Evolutionary conservation across 2,329 filamentous ascomycete genomes (phyloP).

Genomic region (Xylariaceae sp.): DNA sequence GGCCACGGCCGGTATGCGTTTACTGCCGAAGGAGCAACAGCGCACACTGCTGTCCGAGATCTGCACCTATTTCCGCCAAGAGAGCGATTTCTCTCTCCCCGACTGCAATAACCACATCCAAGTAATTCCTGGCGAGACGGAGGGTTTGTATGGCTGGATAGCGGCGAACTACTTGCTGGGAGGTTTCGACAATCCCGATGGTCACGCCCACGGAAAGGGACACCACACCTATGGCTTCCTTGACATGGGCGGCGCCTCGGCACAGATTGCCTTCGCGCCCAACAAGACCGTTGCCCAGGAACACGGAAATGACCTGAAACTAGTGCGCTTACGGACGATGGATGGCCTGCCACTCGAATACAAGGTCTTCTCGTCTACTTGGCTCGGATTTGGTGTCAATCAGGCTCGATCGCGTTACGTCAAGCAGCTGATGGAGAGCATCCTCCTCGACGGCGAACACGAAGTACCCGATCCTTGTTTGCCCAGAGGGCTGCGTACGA

Average conservation of each 20-base stretch:
- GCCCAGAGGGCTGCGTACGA: constrained; percentile 69
- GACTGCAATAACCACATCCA: constrained; percentile 87
- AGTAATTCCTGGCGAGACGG: constrained; percentile 91
- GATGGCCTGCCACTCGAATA: constrained; percentile 76
- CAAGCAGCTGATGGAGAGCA: constrained; percentile 65
- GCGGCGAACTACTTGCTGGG: constrained; percentile 93
- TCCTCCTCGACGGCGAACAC: constrained; percentile 48
- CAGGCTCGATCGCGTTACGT: constrained; percentile 83
- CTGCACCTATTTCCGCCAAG: constrained; percentile 72
- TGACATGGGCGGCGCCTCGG: constrained; percentile 96
- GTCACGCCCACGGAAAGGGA: constrained; percentile 74
- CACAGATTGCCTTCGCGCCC: constrained; percentile 95
- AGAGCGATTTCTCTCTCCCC: constrained; percentile 78
- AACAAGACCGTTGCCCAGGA: constrained; percentile 86
- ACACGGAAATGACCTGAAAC: constrained; percentile 82
- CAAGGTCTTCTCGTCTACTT: constrained; percentile 89
- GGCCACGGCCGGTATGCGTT: constrained; percentile 90
- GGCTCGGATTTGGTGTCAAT: constrained; percentile 96
- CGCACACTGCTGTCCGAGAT: constrained; percentile 68
- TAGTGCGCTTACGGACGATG: constrained; percentile 77
- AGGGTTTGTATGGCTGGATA: constrained; percentile 95
- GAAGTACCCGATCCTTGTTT: constrained; percentile 90
- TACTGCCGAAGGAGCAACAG: constrained; percentile 71
- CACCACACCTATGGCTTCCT: constrained; percentile 96
- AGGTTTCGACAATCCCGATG: constrained; percentile 72